Evolutionary conservation across 345 rosid species (phyloP).

Genomic region (Brassica juncea): DNA sequence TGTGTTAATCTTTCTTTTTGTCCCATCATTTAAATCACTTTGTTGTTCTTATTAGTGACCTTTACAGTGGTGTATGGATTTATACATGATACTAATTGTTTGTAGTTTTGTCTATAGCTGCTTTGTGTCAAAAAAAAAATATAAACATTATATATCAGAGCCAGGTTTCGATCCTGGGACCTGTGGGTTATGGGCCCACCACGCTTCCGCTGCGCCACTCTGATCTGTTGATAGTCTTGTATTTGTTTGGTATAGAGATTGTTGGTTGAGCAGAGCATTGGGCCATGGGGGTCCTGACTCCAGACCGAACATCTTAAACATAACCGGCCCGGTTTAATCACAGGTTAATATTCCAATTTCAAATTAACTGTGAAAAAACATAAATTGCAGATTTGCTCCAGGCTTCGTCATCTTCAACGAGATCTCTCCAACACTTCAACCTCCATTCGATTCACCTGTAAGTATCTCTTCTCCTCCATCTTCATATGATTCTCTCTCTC

Average conservation of each 20-base stretch:
- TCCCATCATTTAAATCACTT: conserved; percentile 1
- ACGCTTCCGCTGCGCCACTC: conserved; percentile 92
- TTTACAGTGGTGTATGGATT: neutral
- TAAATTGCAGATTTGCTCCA: neutral
- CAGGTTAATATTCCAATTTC: neutral
- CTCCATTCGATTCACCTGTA: neutral
- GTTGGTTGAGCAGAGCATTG: no score
- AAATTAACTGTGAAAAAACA: neutral
- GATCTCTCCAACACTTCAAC: neutral
- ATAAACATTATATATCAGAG: conserved; percentile 30
- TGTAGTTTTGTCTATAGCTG: neutral
- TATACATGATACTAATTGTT: neutral
- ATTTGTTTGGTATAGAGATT: no score
- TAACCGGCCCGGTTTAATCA: neutral
- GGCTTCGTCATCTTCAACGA: neutral
- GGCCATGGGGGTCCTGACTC: neutral
- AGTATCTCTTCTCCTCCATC: neutral
- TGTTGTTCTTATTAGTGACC: conserved; percentile 23
- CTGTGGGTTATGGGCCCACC: conserved; percentile 89
- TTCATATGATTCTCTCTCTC: neutral
- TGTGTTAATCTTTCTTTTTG: neutral
- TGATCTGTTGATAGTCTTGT: conserved; percentile 24
- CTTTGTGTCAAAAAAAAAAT: neutral
- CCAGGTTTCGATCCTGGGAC: conserved; percentile 82
- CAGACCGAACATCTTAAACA: neutral